Conservation (phyloP, 768 basidiomycete genomes). For the Gautieria morchelliformis region DNA sequence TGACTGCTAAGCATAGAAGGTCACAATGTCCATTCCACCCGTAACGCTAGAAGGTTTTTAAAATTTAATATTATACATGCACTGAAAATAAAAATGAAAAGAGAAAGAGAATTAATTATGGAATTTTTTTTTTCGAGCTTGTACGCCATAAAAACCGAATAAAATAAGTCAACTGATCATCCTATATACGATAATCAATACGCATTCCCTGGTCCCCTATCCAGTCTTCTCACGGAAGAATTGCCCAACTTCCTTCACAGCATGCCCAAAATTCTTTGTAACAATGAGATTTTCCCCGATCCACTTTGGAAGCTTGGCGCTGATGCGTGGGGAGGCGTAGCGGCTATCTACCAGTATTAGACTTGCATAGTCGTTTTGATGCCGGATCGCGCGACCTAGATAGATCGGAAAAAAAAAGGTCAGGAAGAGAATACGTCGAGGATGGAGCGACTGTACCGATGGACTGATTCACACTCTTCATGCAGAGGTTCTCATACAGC, state of each 20-base stretch:
- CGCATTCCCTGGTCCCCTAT: no score
- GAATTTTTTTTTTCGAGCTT: no score
- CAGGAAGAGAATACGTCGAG: neutral
- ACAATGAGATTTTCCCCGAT: conserved; percentile 55
- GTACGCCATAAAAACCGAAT: neutral
- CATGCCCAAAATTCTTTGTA: conserved; percentile 60
- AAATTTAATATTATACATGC: no score
- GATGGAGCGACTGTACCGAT: conserved; percentile 52
- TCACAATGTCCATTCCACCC: no score
- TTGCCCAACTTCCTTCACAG: conserved; percentile 52
- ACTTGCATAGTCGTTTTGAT: conserved; percentile 84
- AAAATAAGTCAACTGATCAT: neutral
- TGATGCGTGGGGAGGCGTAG: conserved; percentile 60
- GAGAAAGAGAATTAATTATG: no score
- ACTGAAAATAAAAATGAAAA: no score
- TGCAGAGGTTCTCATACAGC: conserved; percentile 85
- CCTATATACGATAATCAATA: neutral
- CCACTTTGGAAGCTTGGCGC: conserved; percentile 84
- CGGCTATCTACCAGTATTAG: conserved; percentile 81
- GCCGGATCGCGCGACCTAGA: conserved; percentile 86
- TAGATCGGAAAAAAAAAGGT: neutral
- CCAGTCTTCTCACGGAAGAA: conserved; percentile 38
- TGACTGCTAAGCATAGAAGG: no score
- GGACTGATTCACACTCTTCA: conserved; percentile 94
- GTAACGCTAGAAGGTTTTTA: no score